A percentile compares a stretch with the other conserved stretches of the same genome.
phyloP scores from a whole-genome alignment of 495 filamentous ascomycete genomes.

The Beverwykella pulmonaria region DNA sequence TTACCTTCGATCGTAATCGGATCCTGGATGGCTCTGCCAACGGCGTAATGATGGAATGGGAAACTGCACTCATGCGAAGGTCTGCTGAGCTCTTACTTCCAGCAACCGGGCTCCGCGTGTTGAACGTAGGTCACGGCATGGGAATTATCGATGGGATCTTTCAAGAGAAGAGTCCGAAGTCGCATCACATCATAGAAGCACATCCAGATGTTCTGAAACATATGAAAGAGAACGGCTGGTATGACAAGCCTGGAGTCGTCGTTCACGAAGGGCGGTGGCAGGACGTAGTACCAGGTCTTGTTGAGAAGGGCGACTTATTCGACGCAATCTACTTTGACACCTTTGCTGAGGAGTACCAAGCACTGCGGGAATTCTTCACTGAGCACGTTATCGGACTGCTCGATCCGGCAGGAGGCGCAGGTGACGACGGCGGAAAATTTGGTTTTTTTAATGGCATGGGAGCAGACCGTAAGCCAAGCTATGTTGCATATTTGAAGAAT shows the following conservation, averaged over 20 bases:
- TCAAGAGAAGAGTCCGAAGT: slow-evolving; percentile 63
- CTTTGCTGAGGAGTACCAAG: slow-evolving; percentile 88
- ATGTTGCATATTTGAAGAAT: slow-evolving; percentile 74
- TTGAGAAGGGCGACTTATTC: slow-evolving; percentile 70
- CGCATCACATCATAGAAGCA: slow-evolving; percentile 84
- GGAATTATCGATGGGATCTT: slow-evolving; percentile 91
- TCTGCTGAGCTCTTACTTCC: slow-evolving; percentile 69
- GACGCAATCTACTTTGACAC: slow-evolving; percentile 98
- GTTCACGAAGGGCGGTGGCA: slow-evolving; percentile 83
- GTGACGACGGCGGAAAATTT: slow-evolving; percentile 63
- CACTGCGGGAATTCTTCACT: slow-evolving; percentile 82
- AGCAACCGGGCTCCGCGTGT: slow-evolving; percentile 63
- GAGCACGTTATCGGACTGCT: slow-evolving; percentile 82
- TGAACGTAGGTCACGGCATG: slow-evolving; percentile 96
- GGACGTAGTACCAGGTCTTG: slow-evolving; percentile 71
- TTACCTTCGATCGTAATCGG: slow-evolving; percentile 73
- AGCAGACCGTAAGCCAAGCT: slow-evolving; percentile 87
- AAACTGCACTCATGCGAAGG: slow-evolving; percentile 82
- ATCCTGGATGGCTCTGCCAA: slow-evolving; percentile 81
- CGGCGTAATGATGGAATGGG: slow-evolving; percentile 98
- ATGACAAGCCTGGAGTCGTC: slow-evolving; percentile 62
- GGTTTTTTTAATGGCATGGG: slow-evolving; percentile 96
- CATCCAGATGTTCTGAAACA: slow-evolving; percentile 78
- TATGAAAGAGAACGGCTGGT: slow-evolving; percentile 66
- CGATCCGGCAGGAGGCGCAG: slow-evolving; percentile 51